Percentiles rank a stretch among this genome's conserved stretches.
Conservation (phyloP, 345 rosid species). For the Bruguiera sexangula region DNA sequence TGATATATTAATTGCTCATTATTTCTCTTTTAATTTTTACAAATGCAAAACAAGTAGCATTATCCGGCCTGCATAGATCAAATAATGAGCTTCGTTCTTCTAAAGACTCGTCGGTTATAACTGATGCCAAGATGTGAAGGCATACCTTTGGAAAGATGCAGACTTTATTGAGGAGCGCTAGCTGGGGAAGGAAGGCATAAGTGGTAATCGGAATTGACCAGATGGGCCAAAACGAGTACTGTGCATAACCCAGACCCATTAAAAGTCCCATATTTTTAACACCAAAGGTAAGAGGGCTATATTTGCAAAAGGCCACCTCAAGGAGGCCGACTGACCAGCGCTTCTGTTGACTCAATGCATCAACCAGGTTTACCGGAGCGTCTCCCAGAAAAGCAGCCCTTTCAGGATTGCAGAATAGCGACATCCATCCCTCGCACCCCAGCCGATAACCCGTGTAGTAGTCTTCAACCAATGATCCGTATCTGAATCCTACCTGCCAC, state of each 20-base stretch:
- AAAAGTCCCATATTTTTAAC: constrained; percentile 36
- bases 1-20: too few species aligned
- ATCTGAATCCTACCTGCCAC: constrained; percentile 55
- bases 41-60: too few species aligned
- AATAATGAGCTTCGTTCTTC: too few species aligned
- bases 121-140: too few species aligned
- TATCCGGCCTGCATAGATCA: too few species aligned
- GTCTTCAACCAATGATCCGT: constrained; percentile 77
- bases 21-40: too few species aligned
- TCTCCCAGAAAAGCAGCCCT: constrained; percentile 65
- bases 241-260: constrained; percentile 37
- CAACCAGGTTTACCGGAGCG: constrained; percentile 43
- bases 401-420: constrained; percentile 51
- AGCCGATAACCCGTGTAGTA: constrained; percentile 52
- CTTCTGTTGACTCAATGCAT: constrained; percentile 45
- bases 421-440: constrained; percentile 68
- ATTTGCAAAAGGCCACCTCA: constrained; percentile 40
- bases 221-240: constrained; percentile 46
- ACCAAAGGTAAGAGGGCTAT: constrained; percentile 47
- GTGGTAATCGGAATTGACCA: constrained; percentile 44
- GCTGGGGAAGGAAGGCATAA: constrained; percentile 66
- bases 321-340: constrained; percentile 68
- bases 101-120: too few species aligned
- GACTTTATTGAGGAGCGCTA: constrained; percentile 47
- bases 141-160: constrained; percentile 52